These are phyloP conservation scores for Laguncularia racemosa DNA, from an alignment of 345 rosid species.

Conservation along the genomic window DNA sequence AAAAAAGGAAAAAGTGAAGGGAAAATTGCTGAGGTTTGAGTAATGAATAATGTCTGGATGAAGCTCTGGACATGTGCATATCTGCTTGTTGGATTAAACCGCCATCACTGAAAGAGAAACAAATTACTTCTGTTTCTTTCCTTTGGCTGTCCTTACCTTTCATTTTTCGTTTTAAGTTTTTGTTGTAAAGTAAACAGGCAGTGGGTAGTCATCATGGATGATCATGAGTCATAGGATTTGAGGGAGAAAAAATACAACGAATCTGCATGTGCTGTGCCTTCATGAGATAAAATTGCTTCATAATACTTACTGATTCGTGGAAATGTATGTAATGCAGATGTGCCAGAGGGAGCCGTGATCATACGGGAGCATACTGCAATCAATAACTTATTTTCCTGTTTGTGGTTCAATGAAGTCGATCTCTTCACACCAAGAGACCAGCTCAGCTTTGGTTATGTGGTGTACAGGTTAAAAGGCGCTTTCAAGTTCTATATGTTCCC, in stretches of 20 bases:
- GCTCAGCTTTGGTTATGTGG: constrained; percentile 87
- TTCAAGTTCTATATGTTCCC: constrained; percentile 87
- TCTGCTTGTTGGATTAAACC: too few relatives aligned
- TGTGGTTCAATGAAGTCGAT: constrained; percentile 98
- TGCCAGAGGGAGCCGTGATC: constrained; percentile 96
- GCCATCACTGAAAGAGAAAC: too few relatives aligned
- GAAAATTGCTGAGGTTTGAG: background rate
- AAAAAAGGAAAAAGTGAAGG: too few relatives aligned
- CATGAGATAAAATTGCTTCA: background rate
- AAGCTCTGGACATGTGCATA: too few relatives aligned
- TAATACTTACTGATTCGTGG: background rate
- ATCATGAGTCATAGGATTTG: too few relatives aligned
- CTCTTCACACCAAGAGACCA: constrained; percentile 98
- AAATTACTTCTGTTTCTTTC: background rate
- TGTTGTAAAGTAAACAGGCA: too few relatives aligned
- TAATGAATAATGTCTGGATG: too few relatives aligned
- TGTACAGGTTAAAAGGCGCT: constrained; percentile 51
- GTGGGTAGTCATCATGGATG: too few relatives aligned
- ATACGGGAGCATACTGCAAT: constrained; percentile 75
- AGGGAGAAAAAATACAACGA: too few relatives aligned
- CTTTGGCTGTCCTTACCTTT: too few relatives aligned
- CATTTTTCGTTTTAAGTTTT: too few relatives aligned
- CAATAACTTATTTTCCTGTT: constrained; percentile 78
- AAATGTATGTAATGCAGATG: constrained; percentile 53
- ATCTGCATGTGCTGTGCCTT: background rate